A percentile compares a stretch with the other conserved stretches of the same genome.
phyloP scores from a whole-genome alignment of 257 asterid genomes.

The Solanum corneliomulleri region DNA sequence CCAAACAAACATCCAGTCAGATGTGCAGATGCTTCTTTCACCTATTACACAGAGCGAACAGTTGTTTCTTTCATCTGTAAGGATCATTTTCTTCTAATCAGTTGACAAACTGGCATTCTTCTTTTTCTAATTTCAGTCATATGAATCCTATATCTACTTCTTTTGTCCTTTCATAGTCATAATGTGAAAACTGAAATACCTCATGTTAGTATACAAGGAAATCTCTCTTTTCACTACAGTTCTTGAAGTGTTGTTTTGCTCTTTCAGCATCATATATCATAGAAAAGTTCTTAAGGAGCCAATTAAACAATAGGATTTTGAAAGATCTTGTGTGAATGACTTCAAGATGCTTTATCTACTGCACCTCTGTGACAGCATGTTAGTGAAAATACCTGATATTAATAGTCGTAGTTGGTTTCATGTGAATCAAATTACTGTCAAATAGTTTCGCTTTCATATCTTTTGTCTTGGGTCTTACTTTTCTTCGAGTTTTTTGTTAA shows the following conservation, averaged over 20 bases:
- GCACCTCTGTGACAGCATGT: not conserved
- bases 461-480: not conserved
- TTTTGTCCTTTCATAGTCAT: not conserved
- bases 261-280: not conserved
- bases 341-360: not conserved
- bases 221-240: not conserved
- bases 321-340: not conserved
- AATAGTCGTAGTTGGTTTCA: not conserved
- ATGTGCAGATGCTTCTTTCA: slow-evolving; percentile 62
- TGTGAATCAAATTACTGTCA: not conserved
- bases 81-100: slow-evolving; percentile 16
- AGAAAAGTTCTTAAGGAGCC: not conserved
- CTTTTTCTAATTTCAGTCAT: not conserved
- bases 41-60: slow-evolving; percentile 69
- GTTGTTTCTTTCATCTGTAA: slow-evolving; percentile 80
- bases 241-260: not conserved
- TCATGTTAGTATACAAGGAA: not conserved
- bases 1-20: slow-evolving; percentile 68
- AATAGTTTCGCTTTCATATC: not conserved
- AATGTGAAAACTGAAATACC: not conserved
- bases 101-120: not conserved
- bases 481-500: not conserved
- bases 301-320: not conserved
- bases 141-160: not conserved
- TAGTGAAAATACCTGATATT: not conserved